A percentile compares a stretch with the other conserved stretches of the same genome.
Evolutionary conservation across 1,139 yeast species (phyloP).

Genomic region (Diutina sp.): DNA sequence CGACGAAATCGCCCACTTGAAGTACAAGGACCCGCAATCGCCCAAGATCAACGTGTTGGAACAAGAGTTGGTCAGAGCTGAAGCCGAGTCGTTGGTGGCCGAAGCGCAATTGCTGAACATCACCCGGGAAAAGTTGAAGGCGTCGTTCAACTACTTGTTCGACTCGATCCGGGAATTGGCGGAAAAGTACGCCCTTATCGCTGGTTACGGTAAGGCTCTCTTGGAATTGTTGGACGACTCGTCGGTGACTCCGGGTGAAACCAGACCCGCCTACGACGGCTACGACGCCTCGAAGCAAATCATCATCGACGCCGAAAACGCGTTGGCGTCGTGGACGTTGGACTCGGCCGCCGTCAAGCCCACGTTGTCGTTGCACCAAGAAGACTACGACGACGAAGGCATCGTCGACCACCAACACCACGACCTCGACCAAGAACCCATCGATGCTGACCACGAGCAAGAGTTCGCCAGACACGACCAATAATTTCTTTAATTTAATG

Average conservation of each 20-base stretch:
- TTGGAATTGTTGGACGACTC: slow-evolving; percentile 73
- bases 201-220: slow-evolving; percentile 81
- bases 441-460: slow-evolving; percentile 25
- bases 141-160: slow-evolving; percentile 74
- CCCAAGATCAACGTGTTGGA: slow-evolving; percentile 73
- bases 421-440: slow-evolving; percentile 23
- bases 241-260: slow-evolving; percentile 86
- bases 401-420: slow-evolving; percentile 18
- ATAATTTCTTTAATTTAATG: background rate
- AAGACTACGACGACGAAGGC: slow-evolving; percentile 22
- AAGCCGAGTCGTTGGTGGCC: slow-evolving; percentile 82
- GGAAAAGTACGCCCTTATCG: slow-evolving; percentile 75
- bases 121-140: slow-evolving; percentile 77
- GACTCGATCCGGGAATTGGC: slow-evolving; percentile 75
- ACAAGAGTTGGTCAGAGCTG: slow-evolving; percentile 83
- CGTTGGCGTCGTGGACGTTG: slow-evolving; percentile 74
- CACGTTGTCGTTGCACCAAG: slow-evolving; percentile 59
- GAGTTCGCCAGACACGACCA: slow-evolving; percentile 15
- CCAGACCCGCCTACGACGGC: slow-evolving; percentile 81
- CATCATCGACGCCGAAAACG: slow-evolving; percentile 75
- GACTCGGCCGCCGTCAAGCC: slow-evolving; percentile 74
- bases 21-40: slow-evolving; percentile 76
- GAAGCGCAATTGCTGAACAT: slow-evolving; percentile 83
- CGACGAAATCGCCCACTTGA: slow-evolving; percentile 70
- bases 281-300: slow-evolving; percentile 81